These are phyloP conservation scores for Termitomyces sp. DNA, from an alignment of 768 basidiomycete species.

Conservation along the genomic window DNA sequence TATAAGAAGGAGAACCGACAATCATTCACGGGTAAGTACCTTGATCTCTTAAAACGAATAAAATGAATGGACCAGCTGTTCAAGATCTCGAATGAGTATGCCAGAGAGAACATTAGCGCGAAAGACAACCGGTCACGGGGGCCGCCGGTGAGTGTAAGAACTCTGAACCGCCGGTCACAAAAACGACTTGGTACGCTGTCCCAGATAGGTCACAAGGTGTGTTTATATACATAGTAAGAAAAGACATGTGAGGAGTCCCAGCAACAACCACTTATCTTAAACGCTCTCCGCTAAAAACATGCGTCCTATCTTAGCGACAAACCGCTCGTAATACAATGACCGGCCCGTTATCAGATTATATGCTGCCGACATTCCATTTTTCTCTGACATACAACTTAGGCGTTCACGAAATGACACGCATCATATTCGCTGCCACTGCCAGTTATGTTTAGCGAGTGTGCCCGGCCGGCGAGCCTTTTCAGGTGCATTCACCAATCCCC, in stretches of 20 bases:
- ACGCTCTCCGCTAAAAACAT: not conserved
- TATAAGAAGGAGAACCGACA: not conserved
- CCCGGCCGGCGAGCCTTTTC: not conserved
- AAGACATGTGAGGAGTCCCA: not conserved
- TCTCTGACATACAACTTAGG: not conserved
- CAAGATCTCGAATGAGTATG: not conserved
- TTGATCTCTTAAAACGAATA: not conserved
- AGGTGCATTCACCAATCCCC: not conserved
- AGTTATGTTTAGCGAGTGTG: too few relatives aligned
- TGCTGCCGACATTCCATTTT: not conserved
- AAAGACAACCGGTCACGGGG: not conserved
- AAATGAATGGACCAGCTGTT: constrained; percentile 1
- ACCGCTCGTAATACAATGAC: not conserved
- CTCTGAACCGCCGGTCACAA: constrained; percentile 14
- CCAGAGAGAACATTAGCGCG: not conserved
- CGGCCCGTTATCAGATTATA: not conserved
- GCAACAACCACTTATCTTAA: not conserved
- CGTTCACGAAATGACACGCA: not conserved
- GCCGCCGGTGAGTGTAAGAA: constrained; percentile 13
- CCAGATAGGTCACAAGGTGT: not conserved
- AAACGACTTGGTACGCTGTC: not conserved
- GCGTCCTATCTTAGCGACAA: not conserved
- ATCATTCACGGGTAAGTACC: too few relatives aligned
- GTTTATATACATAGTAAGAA: too few relatives aligned
- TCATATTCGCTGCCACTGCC: not conserved